Base-by-base conservation (phyloP, 176 grass and related monocot genomes). In the Avena atlantica region DNA sequence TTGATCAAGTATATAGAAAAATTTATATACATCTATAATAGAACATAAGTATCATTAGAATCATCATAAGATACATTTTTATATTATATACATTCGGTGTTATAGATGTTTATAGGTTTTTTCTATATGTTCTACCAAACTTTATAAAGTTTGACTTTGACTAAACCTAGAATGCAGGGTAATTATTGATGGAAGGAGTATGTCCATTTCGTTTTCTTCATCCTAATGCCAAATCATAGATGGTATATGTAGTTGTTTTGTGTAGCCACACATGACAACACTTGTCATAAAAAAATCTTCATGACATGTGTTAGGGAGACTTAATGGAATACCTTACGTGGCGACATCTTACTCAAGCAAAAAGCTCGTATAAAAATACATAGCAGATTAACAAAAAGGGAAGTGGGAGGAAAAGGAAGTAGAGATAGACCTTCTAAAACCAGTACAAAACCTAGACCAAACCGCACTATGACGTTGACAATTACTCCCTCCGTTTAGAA, bases 381-480 rank as follows among this genome's bases (percentile, higher is more conserved):
- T 12, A 20, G 64, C 42, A 73, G 10, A 59, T 72, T 16, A 10
- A 47, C 0, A 13, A 70, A 80, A 81, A 3, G 0, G 10, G 45
- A 80, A 78, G 16, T n/a, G 3, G 1, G 4, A 31, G 2, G 9
- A 49, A 66, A 74, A 19, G 27, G 8, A 21, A 59, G 47, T 42
- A 31, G 52, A 59, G 10, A 14, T 34, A 10, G 25, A 20, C 16
- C 5, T 47, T 70, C 4, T n/a, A 70, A 45, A 42, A 42, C 8
- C 23, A 86, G 61, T 19, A 55, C 12, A 70, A 19, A 27, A 17
- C 76, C 76, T 56, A 61, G 50, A 69, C 37, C 25, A 51, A 90
- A 75, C 67, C 29, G 57, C 88, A 85, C 42, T 82, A 86, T 85
- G 4, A 9, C 42, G 62, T 7, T n/a, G 14, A 12, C 25, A 67